Percentiles rank a stretch among this genome's conserved stretches.
These are phyloP conservation scores for Amphicarpaea edgeworthii DNA, from an alignment of 306 rosid genomes.

Conservation along the genomic window DNA sequence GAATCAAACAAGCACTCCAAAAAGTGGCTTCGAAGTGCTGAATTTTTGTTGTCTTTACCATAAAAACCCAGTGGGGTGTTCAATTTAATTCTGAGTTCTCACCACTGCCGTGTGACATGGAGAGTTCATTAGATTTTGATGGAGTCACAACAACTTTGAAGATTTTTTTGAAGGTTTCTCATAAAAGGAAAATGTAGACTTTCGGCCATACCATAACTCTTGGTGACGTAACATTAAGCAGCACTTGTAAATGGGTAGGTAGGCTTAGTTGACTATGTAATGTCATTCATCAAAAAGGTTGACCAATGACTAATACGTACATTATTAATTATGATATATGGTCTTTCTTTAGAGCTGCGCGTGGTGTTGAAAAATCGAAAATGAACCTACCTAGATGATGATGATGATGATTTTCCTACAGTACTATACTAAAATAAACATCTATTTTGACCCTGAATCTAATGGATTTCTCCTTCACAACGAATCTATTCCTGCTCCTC, in stretches of 20 bases:
- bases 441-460: background rate
- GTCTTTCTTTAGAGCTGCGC: slow-evolving; percentile 14
- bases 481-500: background rate
- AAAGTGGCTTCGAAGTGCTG: slow-evolving; percentile 49
- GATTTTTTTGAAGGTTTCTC: slow-evolving; percentile 27
- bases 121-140: slow-evolving; percentile 22
- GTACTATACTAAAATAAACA: background rate
- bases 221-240: slow-evolving; percentile 30
- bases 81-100: slow-evolving; percentile 29
- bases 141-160: slow-evolving; percentile 33
- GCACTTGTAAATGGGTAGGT: slow-evolving; percentile 43
- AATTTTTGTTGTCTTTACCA: slow-evolving; percentile 18
- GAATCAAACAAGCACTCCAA: slow-evolving; percentile 56
- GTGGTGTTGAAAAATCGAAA: background rate
- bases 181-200: slow-evolving; percentile 5
- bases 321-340: background rate
- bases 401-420: background rate
- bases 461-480: background rate
- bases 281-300: slow-evolving; percentile 4
- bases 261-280: slow-evolving; percentile 26
- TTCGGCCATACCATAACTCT: slow-evolving; percentile 12
- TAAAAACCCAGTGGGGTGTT: slow-evolving; percentile 26
- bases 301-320: slow-evolving; percentile 12
- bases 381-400: slow-evolving; percentile 9
- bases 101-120: slow-evolving; percentile 18